phyloP scores from a whole-genome alignment of 106 monocot species.

The Dioscorea zingiberensis region DNA sequence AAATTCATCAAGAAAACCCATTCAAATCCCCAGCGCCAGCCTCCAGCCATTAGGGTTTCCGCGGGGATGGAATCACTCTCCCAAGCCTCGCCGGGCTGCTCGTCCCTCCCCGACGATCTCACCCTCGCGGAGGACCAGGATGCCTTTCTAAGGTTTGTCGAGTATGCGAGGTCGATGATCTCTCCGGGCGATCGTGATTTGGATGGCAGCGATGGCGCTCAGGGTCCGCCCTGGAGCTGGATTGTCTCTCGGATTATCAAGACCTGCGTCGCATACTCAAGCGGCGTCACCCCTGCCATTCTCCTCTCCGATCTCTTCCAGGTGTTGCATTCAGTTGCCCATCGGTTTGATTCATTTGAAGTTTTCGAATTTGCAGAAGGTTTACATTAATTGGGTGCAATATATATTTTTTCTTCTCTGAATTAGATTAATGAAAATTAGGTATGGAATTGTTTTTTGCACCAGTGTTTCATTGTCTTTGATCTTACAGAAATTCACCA shows the following conservation, averaged over 20 bases:
- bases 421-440: too few relatives aligned
- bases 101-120: background rate
- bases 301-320: constrained; percentile 93
- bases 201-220: constrained; percentile 8
- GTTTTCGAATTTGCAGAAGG: background rate
- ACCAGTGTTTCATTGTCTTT: too few relatives aligned
- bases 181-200: constrained; percentile 9
- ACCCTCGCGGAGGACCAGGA: constrained; percentile 29
- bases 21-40: background rate
- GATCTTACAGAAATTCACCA: too few relatives aligned
- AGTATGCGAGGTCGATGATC: constrained; percentile 57
- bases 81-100: background rate
- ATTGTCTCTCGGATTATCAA: constrained; percentile 67
- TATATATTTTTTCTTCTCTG: too few relatives aligned
- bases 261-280: constrained; percentile 78
- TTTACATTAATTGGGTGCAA: too few relatives aligned
- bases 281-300: constrained; percentile 86
- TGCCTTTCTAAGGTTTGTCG: constrained; percentile 68
- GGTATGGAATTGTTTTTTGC: too few relatives aligned
- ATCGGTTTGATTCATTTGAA: background rate
- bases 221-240: constrained; percentile 76
- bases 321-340: constrained; percentile 17
- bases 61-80: constrained; percentile 3
- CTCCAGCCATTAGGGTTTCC: background rate
- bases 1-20: background rate